Evolutionary conservation across 257 asterid species (phyloP).

Genomic region (Nicotiana attenuata): DNA sequence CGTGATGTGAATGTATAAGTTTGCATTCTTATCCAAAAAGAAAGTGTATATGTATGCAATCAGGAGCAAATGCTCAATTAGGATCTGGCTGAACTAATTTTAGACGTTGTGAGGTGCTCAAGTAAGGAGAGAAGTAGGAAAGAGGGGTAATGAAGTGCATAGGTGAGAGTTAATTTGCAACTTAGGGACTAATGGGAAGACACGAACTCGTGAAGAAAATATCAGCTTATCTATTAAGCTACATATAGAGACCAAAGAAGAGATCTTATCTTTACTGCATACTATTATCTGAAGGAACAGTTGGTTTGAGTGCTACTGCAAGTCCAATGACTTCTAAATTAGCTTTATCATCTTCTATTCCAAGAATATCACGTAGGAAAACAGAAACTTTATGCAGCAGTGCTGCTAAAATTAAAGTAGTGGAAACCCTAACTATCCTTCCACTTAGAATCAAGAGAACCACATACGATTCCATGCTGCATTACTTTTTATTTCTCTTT

Average conservation of each 20-base stretch:
- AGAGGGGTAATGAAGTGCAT: conserved; percentile 2
- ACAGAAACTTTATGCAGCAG: neutral
- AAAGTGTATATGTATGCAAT: neutral
- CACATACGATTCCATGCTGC: neutral
- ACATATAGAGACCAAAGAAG: neutral
- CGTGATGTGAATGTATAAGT: neutral
- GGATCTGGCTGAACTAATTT: neutral
- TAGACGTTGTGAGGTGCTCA: neutral
- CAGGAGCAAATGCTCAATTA: conserved; percentile 1
- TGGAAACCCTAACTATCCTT: neutral
- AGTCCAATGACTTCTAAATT: neutral
- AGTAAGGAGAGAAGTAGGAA: neutral
- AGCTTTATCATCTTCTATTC: neutral
- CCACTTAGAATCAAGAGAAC: neutral
- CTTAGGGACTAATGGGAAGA: neutral
- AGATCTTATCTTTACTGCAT: neutral
- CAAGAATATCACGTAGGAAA: neutral
- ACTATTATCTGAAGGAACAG: neutral
- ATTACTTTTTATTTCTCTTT: neutral
- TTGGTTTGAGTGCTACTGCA: neutral
- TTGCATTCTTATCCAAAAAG: neutral
- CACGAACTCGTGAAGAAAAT: neutral
- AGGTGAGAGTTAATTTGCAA: neutral
- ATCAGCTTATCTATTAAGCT: neutral
- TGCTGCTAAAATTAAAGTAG: neutral